A percentile compares a stretch with the other conserved stretches of the same genome.
phyloP scores from a whole-genome alignment of 179 eudicot genomes.

The Amaranthus tricolor region DNA sequence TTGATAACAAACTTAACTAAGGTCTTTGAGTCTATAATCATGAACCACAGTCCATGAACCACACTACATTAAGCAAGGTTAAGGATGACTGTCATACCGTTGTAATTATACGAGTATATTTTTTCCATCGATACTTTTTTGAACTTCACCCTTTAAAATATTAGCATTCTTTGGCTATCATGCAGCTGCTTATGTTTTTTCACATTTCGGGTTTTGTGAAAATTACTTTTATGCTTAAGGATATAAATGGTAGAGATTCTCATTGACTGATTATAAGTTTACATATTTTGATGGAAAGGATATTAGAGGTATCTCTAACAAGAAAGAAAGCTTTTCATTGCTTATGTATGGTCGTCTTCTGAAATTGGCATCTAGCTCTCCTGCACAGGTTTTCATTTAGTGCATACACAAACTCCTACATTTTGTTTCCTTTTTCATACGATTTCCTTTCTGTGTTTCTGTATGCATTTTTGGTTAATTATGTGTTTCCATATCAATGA shows the following conservation, averaged over 20 bases:
- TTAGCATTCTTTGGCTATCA: not conserved
- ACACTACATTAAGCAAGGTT: not conserved
- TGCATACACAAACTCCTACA: conserved; percentile 5
- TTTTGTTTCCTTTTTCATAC: not conserved
- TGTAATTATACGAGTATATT: not conserved
- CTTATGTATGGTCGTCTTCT: conserved; percentile 72
- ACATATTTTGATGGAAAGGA: conserved; percentile 34
- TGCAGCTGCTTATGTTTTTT: not conserved
- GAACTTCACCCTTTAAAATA: not conserved
- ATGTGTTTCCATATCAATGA: conserved; percentile 11
- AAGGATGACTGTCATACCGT: not conserved
- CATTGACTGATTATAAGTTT: conserved; percentile 21
- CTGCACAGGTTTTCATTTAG: conserved; percentile 54
- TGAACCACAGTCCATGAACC: not conserved
- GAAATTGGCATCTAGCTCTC: conserved; percentile 58
- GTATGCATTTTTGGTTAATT: not conserved
- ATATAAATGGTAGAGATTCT: conserved; percentile 15
- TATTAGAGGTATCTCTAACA: conserved; percentile 20
- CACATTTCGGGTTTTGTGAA: not conserved
- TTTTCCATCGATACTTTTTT: not conserved
- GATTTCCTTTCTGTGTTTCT: not conserved
- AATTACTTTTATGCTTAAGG: conserved; percentile 2
- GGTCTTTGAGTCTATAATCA: not conserved
- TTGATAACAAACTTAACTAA: not conserved
- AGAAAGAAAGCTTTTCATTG: conserved; percentile 33